A percentile compares a stretch with the other conserved stretches of the same genome.
Evolutionary conservation across 257 asterid species (phyloP).

Genomic region (Verbena officinalis): DNA sequence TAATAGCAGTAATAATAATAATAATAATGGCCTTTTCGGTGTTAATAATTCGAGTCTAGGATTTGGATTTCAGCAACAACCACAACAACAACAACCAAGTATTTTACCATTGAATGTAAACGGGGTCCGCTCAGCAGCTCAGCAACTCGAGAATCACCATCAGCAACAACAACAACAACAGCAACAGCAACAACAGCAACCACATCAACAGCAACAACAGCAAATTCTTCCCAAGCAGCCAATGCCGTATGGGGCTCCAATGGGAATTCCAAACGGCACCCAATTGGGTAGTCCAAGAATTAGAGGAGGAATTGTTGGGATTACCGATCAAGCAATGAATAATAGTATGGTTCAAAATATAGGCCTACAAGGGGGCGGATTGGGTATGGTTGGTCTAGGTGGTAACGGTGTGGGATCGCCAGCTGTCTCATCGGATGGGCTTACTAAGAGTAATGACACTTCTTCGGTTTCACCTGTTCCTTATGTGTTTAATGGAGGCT

Average conservation of each 20-base stretch:
- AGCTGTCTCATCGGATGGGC: conserved; percentile 73
- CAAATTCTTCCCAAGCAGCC: conserved; percentile 72
- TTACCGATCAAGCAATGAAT: conserved; percentile 47
- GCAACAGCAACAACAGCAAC: conserved; percentile 45
- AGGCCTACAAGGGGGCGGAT: conserved; percentile 33
- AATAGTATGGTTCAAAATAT: conserved; percentile 50
- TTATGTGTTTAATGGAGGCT: conserved; percentile 63
- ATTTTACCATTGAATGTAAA: too few relatives aligned
- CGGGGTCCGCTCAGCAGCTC: neutral
- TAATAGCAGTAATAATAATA: neutral
- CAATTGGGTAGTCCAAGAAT: conserved; percentile 55
- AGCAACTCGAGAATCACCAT: too few relatives aligned
- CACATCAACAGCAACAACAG: conserved; percentile 46
- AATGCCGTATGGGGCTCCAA: conserved; percentile 51
- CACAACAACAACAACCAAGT: neutral
- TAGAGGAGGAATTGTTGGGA: conserved; percentile 53
- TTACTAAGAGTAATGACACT: conserved; percentile 62
- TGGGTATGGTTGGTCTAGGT: conserved; percentile 66
- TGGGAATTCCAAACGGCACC: conserved; percentile 46
- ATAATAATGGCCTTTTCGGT: conserved; percentile 44
- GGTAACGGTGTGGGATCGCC: conserved; percentile 62
- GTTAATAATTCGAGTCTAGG: conserved; percentile 46
- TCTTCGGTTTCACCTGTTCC: conserved; percentile 83
- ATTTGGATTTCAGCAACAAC: conserved; percentile 50
- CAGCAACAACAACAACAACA: too few relatives aligned